phyloP scores from a whole-genome alignment of 306 rosid species.

The Prunus campanulata region DNA sequence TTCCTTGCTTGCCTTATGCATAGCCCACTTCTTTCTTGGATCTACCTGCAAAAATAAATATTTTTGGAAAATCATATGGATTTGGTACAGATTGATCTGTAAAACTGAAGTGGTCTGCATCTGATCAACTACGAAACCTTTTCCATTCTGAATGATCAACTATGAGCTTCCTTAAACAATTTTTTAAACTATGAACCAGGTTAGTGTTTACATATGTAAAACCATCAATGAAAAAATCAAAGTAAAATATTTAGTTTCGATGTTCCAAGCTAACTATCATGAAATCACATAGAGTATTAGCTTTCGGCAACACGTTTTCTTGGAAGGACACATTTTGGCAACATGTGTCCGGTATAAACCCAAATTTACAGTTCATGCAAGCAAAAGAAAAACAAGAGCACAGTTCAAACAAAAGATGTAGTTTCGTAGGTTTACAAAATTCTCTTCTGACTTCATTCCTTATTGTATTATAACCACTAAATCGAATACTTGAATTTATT shows the following conservation, averaged over 20 bases:
- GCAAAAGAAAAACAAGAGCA: background rate
- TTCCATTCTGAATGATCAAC: background rate
- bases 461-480: too few species aligned
- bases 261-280: too few species aligned
- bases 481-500: too few species aligned
- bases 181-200: background rate
- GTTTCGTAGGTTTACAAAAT: background rate
- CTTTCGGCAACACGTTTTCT: too few species aligned
- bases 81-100: too few species aligned
- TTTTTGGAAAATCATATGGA: background rate
- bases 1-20: background rate
- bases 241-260: too few species aligned
- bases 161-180: background rate
- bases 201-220: too few species aligned
- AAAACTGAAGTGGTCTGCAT: background rate
- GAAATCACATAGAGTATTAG: too few species aligned
- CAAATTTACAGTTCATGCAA: too few species aligned
- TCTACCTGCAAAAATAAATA: constrained; percentile 13
- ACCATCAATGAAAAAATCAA: too few species aligned
- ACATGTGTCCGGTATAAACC: too few species aligned
- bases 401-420: background rate
- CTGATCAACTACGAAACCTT: background rate
- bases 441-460: background rate
- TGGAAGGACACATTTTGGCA: too few species aligned
- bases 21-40: background rate